A percentile compares a stretch with the other conserved stretches of the same genome.
phyloP scores from a whole-genome alignment of 225 moss, liverwort and hornwort genomes.

The Lunularia cruciata region DNA sequence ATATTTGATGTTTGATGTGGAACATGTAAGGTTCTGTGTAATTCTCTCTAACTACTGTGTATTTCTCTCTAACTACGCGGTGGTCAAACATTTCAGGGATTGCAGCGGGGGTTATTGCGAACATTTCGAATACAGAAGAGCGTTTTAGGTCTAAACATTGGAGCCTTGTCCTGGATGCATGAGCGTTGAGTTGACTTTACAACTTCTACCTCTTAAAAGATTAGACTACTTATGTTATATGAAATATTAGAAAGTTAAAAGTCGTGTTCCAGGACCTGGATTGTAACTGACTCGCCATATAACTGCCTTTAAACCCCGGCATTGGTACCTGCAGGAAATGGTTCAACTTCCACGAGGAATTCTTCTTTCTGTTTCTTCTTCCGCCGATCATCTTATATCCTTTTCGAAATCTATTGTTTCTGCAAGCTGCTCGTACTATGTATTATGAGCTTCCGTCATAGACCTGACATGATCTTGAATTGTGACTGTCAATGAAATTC shows the following conservation, averaged over 20 bases:
- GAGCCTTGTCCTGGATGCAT: neutral
- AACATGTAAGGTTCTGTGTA: too few species aligned
- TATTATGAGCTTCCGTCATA: too few species aligned
- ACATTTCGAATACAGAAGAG: constrained; percentile 85
- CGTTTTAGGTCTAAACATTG: constrained; percentile 57
- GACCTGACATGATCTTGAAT: too few species aligned
- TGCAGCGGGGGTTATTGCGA: constrained; percentile 74
- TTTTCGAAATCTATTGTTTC: neutral
- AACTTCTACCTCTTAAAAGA: too few species aligned
- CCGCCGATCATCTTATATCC: constrained; percentile 99
- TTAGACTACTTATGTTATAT: too few species aligned
- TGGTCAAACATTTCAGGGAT: constrained; percentile 33
- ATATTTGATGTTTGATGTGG: too few species aligned
- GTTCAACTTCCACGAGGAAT: constrained; percentile 99
- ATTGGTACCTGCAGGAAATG: constrained; percentile 88
- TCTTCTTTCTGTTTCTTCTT: constrained; percentile 90
- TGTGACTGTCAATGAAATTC: too few species aligned
- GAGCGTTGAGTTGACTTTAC: neutral
- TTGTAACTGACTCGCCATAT: too few species aligned
- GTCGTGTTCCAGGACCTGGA: too few species aligned
- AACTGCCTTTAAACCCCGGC: constrained; percentile 5
- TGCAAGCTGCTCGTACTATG: neutral
- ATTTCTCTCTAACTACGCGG: too few species aligned
- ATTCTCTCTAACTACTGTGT: too few species aligned
- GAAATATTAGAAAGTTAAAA: too few species aligned